A percentile compares a stretch with the other conserved stretches of the same genome.
phyloP scores from a whole-genome alignment of 352 stramenopile species.

The Elongisporangium senticosum region DNA sequence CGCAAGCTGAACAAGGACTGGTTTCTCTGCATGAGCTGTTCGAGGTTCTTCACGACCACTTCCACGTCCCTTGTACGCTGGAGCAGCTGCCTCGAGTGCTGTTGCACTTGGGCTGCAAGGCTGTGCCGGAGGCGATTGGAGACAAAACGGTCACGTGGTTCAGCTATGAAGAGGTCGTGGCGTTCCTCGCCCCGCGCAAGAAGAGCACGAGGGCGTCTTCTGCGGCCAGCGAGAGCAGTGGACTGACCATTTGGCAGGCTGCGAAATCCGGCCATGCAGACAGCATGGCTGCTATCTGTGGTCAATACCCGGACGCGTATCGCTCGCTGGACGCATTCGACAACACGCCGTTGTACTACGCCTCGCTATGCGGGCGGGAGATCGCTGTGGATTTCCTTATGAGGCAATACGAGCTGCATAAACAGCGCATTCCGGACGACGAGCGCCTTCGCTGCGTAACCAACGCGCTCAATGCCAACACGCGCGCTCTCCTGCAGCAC shows the following conservation, averaged over 20 bases:
- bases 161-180: slow-evolving; percentile 10
- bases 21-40: slow-evolving; percentile 21
- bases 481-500: slow-evolving; percentile 18
- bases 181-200: slow-evolving; percentile 18
- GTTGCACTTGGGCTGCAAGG: slow-evolving; percentile 17
- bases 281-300: slow-evolving; percentile 18
- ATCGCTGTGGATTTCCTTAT: slow-evolving; percentile 20
- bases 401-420: slow-evolving; percentile 12
- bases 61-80: slow-evolving; percentile 20
- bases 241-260: slow-evolving; percentile 29
- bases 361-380: slow-evolving; percentile 24
- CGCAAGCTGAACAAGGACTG: slow-evolving; percentile 5
- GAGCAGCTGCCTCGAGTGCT: slow-evolving; percentile 23
- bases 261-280: slow-evolving; percentile 20
- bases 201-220: not conserved
- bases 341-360: slow-evolving; percentile 31
- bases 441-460: slow-evolving; percentile 30
- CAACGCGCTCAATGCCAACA: slow-evolving; percentile 22
- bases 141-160: not conserved
- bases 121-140: not conserved
- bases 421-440: slow-evolving; percentile 10
- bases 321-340: slow-evolving; percentile 22
- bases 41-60: slow-evolving; percentile 23
- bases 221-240: slow-evolving; percentile 1
- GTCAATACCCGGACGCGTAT: slow-evolving; percentile 11